Conservation (phyloP, 2,329 filamentous ascomycete species). For the Pyricularia sp. region DNA sequence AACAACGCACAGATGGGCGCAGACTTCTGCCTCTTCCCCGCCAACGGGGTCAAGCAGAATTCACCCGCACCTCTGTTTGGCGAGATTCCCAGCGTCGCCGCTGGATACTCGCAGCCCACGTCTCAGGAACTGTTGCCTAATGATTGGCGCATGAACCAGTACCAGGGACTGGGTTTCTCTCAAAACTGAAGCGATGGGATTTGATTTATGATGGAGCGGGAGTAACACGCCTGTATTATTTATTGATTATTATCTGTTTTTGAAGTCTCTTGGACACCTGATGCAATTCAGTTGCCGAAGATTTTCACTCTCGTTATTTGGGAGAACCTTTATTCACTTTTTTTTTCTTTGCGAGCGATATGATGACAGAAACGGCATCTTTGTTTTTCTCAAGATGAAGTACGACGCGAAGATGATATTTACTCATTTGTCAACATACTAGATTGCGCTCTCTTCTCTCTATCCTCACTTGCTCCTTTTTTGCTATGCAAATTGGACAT, state of each 20-base stretch:
- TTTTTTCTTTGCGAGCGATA: not conserved
- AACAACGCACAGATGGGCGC: conserved; percentile 30
- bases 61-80: conserved; percentile 37
- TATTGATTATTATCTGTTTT: not conserved
- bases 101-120: conserved; percentile 41
- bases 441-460: not conserved
- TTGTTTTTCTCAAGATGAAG: not conserved
- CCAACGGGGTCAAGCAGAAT: conserved; percentile 26
- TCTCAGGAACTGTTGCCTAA: conserved; percentile 38
- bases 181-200: conserved; percentile 11
- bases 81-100: conserved; percentile 38
- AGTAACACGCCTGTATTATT: not conserved
- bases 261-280: not conserved
- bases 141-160: conserved; percentile 29
- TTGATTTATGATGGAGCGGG: not conserved
- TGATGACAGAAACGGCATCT: not conserved
- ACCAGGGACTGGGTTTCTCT: conserved; percentile 17
- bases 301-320: not conserved
- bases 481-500: not conserved
- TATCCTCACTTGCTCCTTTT: no score
- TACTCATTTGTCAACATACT: not conserved
- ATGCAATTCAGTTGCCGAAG: not conserved
- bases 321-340: not conserved
- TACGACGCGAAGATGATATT: not conserved
- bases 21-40: conserved; percentile 58